Evolutionary conservation across 176 grass and related monocot species (phyloP), one percentile per base, ranked within the genome.

Genomic region (Oryza meridionalis): DNA sequence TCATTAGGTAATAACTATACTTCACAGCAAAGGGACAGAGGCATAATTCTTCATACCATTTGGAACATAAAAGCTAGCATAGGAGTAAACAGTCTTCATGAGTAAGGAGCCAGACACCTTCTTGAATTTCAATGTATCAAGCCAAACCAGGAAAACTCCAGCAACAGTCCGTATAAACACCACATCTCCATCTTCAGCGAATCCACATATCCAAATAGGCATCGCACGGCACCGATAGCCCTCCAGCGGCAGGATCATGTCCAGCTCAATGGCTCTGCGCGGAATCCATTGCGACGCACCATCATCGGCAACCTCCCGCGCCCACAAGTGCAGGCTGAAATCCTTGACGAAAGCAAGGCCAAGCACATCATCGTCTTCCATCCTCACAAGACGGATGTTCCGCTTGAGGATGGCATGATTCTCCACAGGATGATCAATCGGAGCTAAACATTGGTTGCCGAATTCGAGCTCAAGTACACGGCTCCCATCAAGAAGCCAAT

Each of bases 151-250:
- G 17, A 70, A 81, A 33, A 81, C 55, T 2, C 78, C 66, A 17
- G 51, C 46, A 32, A 7, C 16, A 5, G 66, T 81, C 24, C 78
- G 29, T 37, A 81, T 31, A 58, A 81, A 81, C 3, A 81, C 66
- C 4, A 17, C 46, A 70, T 70, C 26, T 6, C 78, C 32, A 26
- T 81, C 78, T 47, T 81, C 66, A 17, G 22, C 7, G 6, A 81
- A 12, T 8, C 78, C 78, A 70, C 66, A 70, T 25, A 81, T 81
- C 78, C 66, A 81, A 11, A 81, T 21, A 58, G 66, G 66, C 35
- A 70, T 58, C 0, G 58, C 66, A 58, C 66, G 31, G 55, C 16
- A 29, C 16, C 51, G 6, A 21, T 21, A 2, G 51, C 13, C 6
- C 9, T 5, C 6, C 17, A 55, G 21, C 4, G 49, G 45, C 69